Conservation (phyloP, 2,329 filamentous ascomycete species). For the Fusarium sp. region DNA sequence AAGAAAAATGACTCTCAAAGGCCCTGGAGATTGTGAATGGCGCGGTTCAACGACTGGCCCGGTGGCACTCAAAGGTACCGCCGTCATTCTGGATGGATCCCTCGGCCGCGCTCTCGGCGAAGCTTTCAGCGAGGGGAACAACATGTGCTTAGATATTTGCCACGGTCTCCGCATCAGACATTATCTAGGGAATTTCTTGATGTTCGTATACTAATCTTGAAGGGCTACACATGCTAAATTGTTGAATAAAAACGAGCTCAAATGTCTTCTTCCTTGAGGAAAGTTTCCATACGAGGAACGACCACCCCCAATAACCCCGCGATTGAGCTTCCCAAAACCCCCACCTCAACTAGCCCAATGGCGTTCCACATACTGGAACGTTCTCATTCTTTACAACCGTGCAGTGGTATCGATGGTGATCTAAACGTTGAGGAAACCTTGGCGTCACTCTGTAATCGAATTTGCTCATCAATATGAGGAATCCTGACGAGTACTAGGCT, state of each 20-base stretch:
- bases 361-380: not conserved
- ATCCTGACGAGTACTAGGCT: not conserved
- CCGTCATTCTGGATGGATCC: slow-evolving; percentile 22
- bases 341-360: not conserved
- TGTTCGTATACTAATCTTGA: not conserved
- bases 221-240: not conserved
- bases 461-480: too few species aligned
- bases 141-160: slow-evolving; percentile 2
- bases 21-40: slow-evolving; percentile 28
- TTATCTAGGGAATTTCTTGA: not conserved
- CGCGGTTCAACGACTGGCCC: slow-evolving; percentile 31
- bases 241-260: not conserved
- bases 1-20: slow-evolving; percentile 24
- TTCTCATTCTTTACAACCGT: not conserved
- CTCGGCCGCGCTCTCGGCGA: slow-evolving; percentile 40
- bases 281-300: not conserved
- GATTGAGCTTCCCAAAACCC: not conserved
- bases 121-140: slow-evolving; percentile 27
- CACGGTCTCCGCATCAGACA: not conserved
- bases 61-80: slow-evolving; percentile 15
- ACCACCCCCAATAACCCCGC: not conserved
- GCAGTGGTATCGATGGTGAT: not conserved
- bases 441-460: not conserved
- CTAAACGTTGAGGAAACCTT: not conserved
- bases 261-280: not conserved